phyloP scores from a whole-genome alignment of 2,329 filamentous ascomycete species.

The Phyllosticta capitalensis region DNA sequence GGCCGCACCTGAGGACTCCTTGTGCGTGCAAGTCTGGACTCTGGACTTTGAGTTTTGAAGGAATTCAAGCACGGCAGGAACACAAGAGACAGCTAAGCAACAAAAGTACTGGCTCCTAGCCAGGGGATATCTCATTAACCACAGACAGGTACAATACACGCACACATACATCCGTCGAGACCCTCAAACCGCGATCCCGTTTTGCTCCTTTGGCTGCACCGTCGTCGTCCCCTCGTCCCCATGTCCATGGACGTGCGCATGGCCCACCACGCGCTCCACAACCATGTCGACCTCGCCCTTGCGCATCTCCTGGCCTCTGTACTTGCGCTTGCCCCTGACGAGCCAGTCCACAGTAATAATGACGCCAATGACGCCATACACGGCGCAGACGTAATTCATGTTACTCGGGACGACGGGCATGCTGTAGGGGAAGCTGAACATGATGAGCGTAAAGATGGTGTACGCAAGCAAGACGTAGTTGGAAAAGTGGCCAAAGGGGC shows the following conservation, averaged over 20 bases:
- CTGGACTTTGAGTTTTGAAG: too few species aligned
- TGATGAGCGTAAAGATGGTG: conserved; percentile 42
- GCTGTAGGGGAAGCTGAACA: conserved; percentile 32
- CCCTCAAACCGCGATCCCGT: not conserved
- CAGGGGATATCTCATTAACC: not conserved
- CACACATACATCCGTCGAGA: not conserved
- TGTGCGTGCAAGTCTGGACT: too few species aligned
- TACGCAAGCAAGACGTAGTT: conserved; percentile 38
- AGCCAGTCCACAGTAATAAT: conserved; percentile 24
- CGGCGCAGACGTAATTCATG: conserved; percentile 23
- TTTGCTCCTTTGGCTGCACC: not conserved
- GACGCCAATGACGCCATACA: conserved; percentile 18
- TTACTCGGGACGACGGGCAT: conserved; percentile 22
- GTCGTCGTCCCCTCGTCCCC: not conserved
- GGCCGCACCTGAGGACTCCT: too few species aligned
- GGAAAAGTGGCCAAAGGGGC: conserved; percentile 31
- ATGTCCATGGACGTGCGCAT: not conserved
- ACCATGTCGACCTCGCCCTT: conserved; percentile 18
- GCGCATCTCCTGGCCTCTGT: conserved; percentile 21
- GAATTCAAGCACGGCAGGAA: too few species aligned
- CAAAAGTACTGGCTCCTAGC: too few species aligned
- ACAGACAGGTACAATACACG: not conserved
- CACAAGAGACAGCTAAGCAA: too few species aligned
- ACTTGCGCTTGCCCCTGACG: conserved; percentile 21
- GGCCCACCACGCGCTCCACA: not conserved